Percentiles rank a stretch among this genome's conserved stretches.
Conservation (phyloP, 148 eudicot species). For the Rhododendron ovatum region DNA sequence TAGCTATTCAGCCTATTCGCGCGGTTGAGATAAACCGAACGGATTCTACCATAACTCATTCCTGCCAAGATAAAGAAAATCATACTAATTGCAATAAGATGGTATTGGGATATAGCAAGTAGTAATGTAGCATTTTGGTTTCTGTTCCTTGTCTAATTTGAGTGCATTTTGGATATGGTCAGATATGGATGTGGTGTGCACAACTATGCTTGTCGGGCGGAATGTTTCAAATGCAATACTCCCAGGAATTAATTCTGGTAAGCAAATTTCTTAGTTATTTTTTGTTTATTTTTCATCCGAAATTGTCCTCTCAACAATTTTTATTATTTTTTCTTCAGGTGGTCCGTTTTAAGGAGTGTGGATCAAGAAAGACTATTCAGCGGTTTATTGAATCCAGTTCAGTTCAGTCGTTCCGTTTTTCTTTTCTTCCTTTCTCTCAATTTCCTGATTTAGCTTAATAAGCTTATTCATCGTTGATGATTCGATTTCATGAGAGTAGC, state of each 20-base stretch:
- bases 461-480: constrained; percentile 10
- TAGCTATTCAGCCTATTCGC: no score
- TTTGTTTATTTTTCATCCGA: background rate
- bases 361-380: background rate
- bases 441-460: background rate
- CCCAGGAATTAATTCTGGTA: constrained; percentile 61
- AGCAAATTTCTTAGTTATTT: constrained; percentile 7
- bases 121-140: background rate
- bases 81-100: no score
- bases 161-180: constrained; percentile 2
- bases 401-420: background rate
- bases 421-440: background rate
- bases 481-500: constrained; percentile 9
- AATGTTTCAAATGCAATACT: constrained; percentile 60
- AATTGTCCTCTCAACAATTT: background rate
- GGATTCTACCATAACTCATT: background rate
- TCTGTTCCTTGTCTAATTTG: background rate
- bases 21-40: background rate
- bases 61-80: background rate
- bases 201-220: constrained; percentile 74
- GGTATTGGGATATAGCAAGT: background rate
- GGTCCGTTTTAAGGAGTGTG: constrained; percentile 13
- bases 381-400: background rate
- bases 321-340: constrained; percentile 12
- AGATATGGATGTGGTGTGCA: constrained; percentile 71